Percentiles rank a stretch among this genome's conserved stretches.
Evolutionary conservation across 164 flowering plant genomes (phyloP).

Genomic region (Nymphaea thermarum): DNA sequence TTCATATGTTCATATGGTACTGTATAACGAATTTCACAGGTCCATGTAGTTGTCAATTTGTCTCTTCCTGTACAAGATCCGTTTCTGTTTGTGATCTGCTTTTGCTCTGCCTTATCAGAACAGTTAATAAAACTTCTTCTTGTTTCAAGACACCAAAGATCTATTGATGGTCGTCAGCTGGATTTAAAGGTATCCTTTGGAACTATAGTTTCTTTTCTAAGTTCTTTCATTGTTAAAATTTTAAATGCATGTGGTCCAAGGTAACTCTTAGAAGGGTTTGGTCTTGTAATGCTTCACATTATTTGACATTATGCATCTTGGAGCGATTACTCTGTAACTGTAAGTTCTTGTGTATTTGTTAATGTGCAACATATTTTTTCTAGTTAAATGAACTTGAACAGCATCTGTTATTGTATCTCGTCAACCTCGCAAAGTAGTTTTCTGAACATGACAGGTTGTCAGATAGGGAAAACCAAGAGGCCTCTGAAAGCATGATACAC

Average conservation of each 20-base stretch:
- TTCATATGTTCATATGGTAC: no score
- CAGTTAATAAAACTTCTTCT: neutral
- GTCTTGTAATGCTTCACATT: no score
- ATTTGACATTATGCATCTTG: neutral
- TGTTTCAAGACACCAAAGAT: constrained; percentile 82
- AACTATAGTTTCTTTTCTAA: neutral
- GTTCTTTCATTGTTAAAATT: neutral
- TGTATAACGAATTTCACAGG: no score
- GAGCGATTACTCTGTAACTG: neutral
- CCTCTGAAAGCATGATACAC: constrained; percentile 89
- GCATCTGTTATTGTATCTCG: no score
- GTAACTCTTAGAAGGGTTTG: no score
- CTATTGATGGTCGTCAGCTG: constrained; percentile 98
- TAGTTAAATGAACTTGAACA: no score
- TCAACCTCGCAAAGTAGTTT: neutral
- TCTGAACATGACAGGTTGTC: constrained; percentile 39
- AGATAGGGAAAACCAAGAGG: constrained; percentile 92
- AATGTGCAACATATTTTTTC: no score
- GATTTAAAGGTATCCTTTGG: constrained; percentile 59
- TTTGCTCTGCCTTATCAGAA: no score
- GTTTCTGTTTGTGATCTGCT: no score
- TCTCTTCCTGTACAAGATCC: neutral
- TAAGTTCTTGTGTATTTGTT: neutral
- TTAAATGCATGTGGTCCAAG: neutral
- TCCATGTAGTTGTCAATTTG: neutral